Evolutionary conservation across 805 yeast genomes (phyloP).

Genomic region (Zygoascus tannicola): DNA sequence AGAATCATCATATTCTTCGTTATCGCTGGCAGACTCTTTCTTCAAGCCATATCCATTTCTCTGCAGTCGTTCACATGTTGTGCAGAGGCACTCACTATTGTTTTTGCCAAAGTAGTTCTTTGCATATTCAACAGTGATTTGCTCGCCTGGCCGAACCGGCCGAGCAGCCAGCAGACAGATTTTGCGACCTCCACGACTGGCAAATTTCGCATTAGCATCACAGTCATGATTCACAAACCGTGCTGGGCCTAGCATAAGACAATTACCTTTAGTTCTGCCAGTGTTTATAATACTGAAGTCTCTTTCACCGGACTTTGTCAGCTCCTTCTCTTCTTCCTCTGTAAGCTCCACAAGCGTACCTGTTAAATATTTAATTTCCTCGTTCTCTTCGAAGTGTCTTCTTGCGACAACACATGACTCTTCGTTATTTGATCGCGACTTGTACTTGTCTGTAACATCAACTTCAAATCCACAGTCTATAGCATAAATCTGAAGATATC

Average conservation of each 20-base stretch:
- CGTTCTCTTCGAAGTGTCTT: conserved; percentile 23
- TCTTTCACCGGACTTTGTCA: conserved; percentile 23
- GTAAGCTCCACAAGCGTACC: conserved; percentile 33
- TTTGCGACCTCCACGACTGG: conserved; percentile 20
- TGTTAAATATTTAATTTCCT: conserved; percentile 28
- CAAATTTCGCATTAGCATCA: conserved; percentile 34
- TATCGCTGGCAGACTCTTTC: neutral
- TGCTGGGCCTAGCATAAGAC: conserved; percentile 41
- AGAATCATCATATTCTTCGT: neutral
- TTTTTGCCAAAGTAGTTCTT: conserved; percentile 35
- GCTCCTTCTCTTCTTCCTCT: conserved; percentile 27
- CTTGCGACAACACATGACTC: conserved; percentile 37
- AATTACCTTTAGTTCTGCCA: conserved; percentile 26
- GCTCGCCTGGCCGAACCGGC: conserved; percentile 36
- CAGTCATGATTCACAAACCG: conserved; percentile 43
- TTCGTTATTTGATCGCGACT: conserved; percentile 18
- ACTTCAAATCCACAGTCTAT: conserved; percentile 36
- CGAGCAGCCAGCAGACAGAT: conserved; percentile 30
- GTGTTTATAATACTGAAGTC: conserved; percentile 38
- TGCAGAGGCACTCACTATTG: conserved; percentile 38
- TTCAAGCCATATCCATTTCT: conserved; percentile 24
- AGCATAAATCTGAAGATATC: conserved; percentile 31
- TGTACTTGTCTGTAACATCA: conserved; percentile 36
- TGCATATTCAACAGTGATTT: conserved; percentile 38
- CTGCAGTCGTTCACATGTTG: conserved; percentile 31